Evolutionary conservation across 352 stramenopile genomes (phyloP), one percentile per base, ranked within the genome.

Genomic region (Thraustochytrium sp.): DNA sequence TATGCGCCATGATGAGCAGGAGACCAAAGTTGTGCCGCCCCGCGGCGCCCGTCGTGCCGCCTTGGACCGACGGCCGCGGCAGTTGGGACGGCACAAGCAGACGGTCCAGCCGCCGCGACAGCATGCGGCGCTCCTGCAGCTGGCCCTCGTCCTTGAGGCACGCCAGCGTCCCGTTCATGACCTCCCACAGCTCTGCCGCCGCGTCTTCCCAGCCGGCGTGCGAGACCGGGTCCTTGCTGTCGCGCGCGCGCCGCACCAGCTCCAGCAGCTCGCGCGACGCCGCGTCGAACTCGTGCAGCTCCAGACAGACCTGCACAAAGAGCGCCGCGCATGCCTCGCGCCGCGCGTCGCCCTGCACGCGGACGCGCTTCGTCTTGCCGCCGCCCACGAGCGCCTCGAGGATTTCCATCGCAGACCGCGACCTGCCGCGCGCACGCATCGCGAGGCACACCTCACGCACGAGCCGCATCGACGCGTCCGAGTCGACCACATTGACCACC

Each of bases 121-220:
- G 42, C 9, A 64, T n/a, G 11, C 53, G 48, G 0, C 29, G 40
- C 13, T 80, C 68, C 11, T 61, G 48, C 48, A 51, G 9, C 8
- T 29, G 21, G 13, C 26, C n/a, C 0, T 16, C 23, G 48, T 64
- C 16, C 9, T 42, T 42, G 11, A 80, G 31, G 29, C 46, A 68
- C 21, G 48, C 23, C 23, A 72, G 53, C 29, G 75, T 44, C 18
- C 40, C n/a, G 16, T 80, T 80, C 5, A 80, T 16, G 9, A 68
- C 46, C 29, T 80, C 46, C 68, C 68, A 80, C 8, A 80, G 34
- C 13, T 65, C 16, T 23, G 68, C 16, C 34, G 31, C 11, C 16
- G 26, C 68, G 34, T 80, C 68, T 0, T 42, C 68, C 68, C 68
- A 80, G n/a, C n/a, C n/a, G n/a, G n/a, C n/a, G n/a, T 65, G 16